Conservation (phyloP, 2,329 filamentous ascomycete species). For the Stagonosporopsis vannaccii region DNA sequence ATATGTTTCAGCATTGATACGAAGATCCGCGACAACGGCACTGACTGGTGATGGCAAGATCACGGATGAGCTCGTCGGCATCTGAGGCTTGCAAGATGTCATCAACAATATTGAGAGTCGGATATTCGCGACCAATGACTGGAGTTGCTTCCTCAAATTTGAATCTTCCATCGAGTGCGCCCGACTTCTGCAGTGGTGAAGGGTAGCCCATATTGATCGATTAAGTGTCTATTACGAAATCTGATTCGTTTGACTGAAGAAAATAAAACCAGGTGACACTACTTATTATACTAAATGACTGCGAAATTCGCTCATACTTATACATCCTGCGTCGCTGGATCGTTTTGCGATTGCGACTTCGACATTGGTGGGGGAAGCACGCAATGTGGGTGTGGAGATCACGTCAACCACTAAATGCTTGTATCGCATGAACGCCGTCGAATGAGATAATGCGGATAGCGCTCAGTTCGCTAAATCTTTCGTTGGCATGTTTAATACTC, state of each 20-base stretch:
- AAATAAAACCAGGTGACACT: too few relatives aligned
- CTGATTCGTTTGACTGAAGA: too few relatives aligned
- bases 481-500: not conserved
- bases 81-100: constrained; percentile 70
- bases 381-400: constrained; percentile 6
- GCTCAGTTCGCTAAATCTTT: not conserved
- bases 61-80: constrained; percentile 68
- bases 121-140: constrained; percentile 68
- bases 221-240: too few relatives aligned
- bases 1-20: not conserved
- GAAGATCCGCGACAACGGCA: not conserved
- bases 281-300: too few relatives aligned
- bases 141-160: constrained; percentile 62
- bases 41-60: constrained; percentile 60
- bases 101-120: constrained; percentile 61
- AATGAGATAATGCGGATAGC: constrained; percentile 2
- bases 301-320: not conserved
- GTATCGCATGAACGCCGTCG: not conserved
- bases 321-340: not conserved
- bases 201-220: constrained; percentile 7
- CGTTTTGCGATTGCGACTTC: not conserved
- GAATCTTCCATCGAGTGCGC: constrained; percentile 22
- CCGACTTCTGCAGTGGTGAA: constrained; percentile 21
- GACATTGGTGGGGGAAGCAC: constrained; percentile 9
- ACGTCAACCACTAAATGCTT: constrained; percentile 5